Evolutionary conservation across 257 asterid genomes (phyloP).

Genomic region (Buddleja alternifolia): DNA sequence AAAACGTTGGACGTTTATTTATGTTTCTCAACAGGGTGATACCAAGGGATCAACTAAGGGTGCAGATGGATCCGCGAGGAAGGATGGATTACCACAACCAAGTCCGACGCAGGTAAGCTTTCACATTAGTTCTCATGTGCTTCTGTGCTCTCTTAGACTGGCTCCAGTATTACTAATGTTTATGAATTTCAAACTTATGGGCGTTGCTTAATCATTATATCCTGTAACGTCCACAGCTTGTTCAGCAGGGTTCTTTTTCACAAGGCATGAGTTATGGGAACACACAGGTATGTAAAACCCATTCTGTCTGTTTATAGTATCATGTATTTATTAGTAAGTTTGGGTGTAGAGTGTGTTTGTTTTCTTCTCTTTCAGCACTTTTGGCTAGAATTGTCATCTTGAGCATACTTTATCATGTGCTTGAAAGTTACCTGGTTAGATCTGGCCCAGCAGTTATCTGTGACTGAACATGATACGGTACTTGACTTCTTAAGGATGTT

Average conservation of each 20-base stretch:
- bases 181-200: background rate
- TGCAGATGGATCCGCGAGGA: conserved; percentile 72
- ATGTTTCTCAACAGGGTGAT: conserved; percentile 67
- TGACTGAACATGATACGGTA: background rate
- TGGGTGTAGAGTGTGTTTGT: background rate
- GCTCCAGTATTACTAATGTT: background rate
- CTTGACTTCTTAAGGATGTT: background rate
- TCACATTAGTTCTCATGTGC: conserved; percentile 13
- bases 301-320: background rate
- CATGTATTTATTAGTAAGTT: no score
- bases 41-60: conserved; percentile 75
- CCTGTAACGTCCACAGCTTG: conserved; percentile 50
- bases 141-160: background rate
- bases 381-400: background rate
- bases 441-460: background rate
- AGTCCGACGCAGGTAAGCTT: conserved; percentile 53
- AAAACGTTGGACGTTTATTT: conserved; percentile 1
- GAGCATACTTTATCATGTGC: background rate
- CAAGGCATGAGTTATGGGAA: conserved; percentile 77
- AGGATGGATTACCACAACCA: conserved; percentile 62
- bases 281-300: conserved; percentile 56
- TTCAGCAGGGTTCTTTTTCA: conserved; percentile 71
- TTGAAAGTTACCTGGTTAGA: conserved; percentile 1
- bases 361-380: background rate
- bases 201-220: conserved; percentile 15